Evolutionary conservation across 345 rosid genomes (phyloP).

Genomic region (Physaria fendleri): DNA sequence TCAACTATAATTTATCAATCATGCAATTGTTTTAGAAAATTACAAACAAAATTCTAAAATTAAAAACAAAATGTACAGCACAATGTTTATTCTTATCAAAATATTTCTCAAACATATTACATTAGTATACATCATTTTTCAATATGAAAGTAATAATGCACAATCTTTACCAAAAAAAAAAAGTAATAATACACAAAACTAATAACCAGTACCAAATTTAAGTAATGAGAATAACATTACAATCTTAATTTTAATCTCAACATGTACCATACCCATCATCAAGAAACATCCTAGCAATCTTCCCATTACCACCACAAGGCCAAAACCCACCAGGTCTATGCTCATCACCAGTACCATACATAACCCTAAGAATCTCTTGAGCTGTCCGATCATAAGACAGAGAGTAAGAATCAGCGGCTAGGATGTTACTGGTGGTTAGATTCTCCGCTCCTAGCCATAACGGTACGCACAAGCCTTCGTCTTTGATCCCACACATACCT

Average conservation of each 20-base stretch:
- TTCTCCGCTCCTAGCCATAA: constrained; percentile 38
- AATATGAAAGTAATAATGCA: no score
- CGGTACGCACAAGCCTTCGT: constrained; percentile 45
- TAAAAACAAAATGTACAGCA: no score
- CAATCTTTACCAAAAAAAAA: no score
- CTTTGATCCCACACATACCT: constrained; percentile 42
- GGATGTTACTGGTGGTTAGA: constrained; percentile 27
- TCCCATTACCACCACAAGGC: constrained; percentile 44
- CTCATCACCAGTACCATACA: constrained; percentile 43
- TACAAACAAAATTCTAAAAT: no score
- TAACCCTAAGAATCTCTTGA: constrained; percentile 36
- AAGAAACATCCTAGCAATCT: constrained; percentile 30
- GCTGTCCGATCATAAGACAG: constrained; percentile 40
- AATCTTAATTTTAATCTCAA: background rate
- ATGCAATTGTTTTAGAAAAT: no score
- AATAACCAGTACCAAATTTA: background rate
- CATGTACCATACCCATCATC: background rate
- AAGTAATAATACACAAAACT: background rate
- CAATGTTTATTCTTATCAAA: no score
- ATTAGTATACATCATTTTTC: no score
- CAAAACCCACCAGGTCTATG: constrained; percentile 43
- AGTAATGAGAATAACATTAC: background rate
- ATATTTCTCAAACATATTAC: no score
- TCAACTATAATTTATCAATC: no score
- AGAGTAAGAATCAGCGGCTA: constrained; percentile 29